These are phyloP conservation scores for Neoscytalidium dimidiatum DNA, from an alignment of 2,329 filamentous ascomycete genomes.

Conservation along the genomic window DNA sequence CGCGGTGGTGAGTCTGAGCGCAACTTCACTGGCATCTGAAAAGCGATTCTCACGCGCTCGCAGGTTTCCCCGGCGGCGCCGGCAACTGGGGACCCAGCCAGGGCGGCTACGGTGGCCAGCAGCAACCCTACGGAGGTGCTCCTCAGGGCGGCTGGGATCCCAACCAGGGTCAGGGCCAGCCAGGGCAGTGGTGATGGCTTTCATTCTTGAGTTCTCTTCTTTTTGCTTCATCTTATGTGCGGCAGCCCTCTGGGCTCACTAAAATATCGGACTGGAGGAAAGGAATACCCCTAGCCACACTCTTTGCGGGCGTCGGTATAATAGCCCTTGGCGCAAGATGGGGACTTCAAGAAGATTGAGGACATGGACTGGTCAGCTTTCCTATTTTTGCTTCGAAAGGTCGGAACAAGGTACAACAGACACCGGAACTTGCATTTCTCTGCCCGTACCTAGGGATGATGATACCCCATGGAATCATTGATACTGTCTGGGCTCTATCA, in stretches of 20 bases:
- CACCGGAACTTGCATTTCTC: constrained; percentile 19
- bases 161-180: constrained; percentile 28
- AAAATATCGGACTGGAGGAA: constrained; percentile 15
- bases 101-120: constrained; percentile 35
- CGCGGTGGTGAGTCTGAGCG: constrained; percentile 25
- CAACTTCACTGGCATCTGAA: neutral
- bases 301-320: constrained; percentile 19
- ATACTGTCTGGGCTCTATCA: constrained; percentile 15
- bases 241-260: constrained; percentile 3
- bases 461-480: constrained; percentile 18
- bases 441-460: constrained; percentile 20
- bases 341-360: constrained; percentile 17
- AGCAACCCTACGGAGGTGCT: constrained; percentile 34
- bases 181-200: constrained; percentile 22
- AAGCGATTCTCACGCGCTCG: neutral
- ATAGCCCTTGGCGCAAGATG: constrained; percentile 11
- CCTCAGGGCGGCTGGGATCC: constrained; percentile 24
- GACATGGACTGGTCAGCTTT: constrained; percentile 14
- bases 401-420: constrained; percentile 13
- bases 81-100: constrained; percentile 30
- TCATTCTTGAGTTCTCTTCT: constrained; percentile 1
- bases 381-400: constrained; percentile 14
- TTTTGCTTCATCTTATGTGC: constrained; percentile 5
- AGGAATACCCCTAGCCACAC: constrained; percentile 19
- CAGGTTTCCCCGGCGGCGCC: constrained; percentile 24